Evolutionary conservation across 306 rosid species (phyloP), one percentile per base, ranked within the genome.

Genomic region (Fragaria iinumae): DNA sequence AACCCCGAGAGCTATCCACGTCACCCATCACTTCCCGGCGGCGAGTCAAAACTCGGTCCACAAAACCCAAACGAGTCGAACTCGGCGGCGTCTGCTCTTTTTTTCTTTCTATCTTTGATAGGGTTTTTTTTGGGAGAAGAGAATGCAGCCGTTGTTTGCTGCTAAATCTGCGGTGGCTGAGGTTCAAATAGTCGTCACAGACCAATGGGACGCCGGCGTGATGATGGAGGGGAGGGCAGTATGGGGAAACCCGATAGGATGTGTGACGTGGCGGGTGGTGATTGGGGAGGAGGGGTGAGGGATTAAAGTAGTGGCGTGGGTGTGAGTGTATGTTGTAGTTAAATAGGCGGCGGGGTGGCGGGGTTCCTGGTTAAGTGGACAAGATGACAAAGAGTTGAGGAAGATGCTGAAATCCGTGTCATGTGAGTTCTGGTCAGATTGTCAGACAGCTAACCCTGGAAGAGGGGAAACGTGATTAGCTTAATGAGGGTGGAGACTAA

Each of bases 1-100:
- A 93, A 72, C 52, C 84, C 69, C 98, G 84, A 44, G 96, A 85
- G 59, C 81, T 89, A 83, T 93, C 93, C 74, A 85, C 77, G 81
- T 76, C 78, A 38, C 25, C 80, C 79, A 81, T 83, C 36, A 32
- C 29, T 32, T 62, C 18, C 29, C 60, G 52, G 52, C 55, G 83
- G 76, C 80, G 78, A 72, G 47, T 79, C 76, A 3, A 55, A 67
- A 52, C 69, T 56, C 41, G 63, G 69, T 67, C 9, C 5, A 3
- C 3, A n/a, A 55, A 1, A 41, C 8, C 20, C 50, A 45, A 83
- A 71, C 57, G 52, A 55, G 77, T 69, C 75, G 67, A 62, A 75
- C 80, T 52, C 67, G 82, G 74, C 8, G 25, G 74, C 38, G 38
- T 63, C 77, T 11, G 71, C 50, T 68, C 25, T 5, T 4, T 18